phyloP scores from a whole-genome alignment of 179 eudicot genomes.

The Camellia oleifera region DNA sequence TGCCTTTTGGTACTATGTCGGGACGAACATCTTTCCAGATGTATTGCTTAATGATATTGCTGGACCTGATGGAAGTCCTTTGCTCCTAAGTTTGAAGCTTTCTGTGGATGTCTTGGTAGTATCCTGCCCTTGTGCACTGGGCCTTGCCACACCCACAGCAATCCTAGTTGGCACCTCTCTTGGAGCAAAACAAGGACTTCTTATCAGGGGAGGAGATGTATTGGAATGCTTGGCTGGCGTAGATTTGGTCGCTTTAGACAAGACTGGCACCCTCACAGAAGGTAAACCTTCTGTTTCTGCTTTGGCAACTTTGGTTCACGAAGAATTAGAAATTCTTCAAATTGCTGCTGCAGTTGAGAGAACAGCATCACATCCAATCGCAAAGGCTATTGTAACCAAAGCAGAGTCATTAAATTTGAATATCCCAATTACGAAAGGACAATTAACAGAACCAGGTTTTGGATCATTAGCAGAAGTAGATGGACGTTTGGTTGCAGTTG shows the following conservation, averaged over 20 bases:
- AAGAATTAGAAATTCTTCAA: slow-evolving; percentile 62
- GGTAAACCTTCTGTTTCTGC: slow-evolving; percentile 87
- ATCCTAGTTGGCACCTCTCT: slow-evolving; percentile 94
- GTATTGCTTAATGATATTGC: slow-evolving; percentile 96
- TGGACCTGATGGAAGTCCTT: slow-evolving; percentile 82
- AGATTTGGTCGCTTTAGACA: slow-evolving; percentile 74
- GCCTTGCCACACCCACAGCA: slow-evolving; percentile 99
- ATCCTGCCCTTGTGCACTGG: slow-evolving; percentile 97
- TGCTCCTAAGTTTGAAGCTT: slow-evolving; percentile 90
- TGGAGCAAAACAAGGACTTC: slow-evolving; percentile 95
- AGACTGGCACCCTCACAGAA: slow-evolving; percentile 98
- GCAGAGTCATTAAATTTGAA: slow-evolving; percentile 65
- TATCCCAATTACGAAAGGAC: slow-evolving; percentile 74
- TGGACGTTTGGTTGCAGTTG: slow-evolving; percentile 88
- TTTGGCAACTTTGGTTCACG: slow-evolving; percentile 51
- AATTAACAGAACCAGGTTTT: slow-evolving; percentile 90
- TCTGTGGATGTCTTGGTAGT: slow-evolving; percentile 97
- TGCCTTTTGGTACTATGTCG: slow-evolving; percentile 79
- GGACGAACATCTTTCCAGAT: slow-evolving; percentile 74
- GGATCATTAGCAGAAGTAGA: slow-evolving; percentile 94
- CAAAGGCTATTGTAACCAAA: slow-evolving; percentile 75
- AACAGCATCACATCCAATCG: slow-evolving; percentile 93
- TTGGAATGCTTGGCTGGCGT: slow-evolving; percentile 82
- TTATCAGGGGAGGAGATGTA: slow-evolving; percentile 95
- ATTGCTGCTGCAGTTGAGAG: slow-evolving; percentile 98